Base-by-base conservation (phyloP, 2,329 filamentous ascomycete genomes). In the Epichloe typhina region DNA sequence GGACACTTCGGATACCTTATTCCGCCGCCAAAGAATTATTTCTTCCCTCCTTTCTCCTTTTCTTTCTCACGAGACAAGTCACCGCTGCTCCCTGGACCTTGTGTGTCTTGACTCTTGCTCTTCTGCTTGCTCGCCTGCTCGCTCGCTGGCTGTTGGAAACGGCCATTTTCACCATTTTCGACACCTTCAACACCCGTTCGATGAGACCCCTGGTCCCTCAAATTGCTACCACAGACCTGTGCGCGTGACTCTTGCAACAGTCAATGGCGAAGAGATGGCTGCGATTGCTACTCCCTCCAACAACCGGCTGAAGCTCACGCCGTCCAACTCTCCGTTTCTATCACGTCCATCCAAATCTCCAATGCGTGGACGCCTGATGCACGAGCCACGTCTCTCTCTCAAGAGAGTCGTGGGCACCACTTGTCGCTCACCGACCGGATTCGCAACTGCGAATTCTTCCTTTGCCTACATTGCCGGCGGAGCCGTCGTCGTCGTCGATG, bases 391-490 rank as follows among this genome's bases (percentile, higher is more conserved):
- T 40, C 74, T 96, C 43, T 84, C 84, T 39, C 73, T 96, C 54
- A 84, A 83, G 65, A 82, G 88, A 55, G 88, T 97, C 52, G 86
- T 97, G 61, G 93, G 93, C 45, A 95, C 90, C 23, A 97, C 91
- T 7, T 91, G 88, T 56, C 80, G 75, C 57, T 86, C 86, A 4
- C 84, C 88, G 40, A 90, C 86, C 63, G 88, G 87, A 55, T 95
- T 98, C 66, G 89, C 94, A 64, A 83, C 80, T 56, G 81, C 91
- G 53, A 73, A 84, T 40, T 79, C 83, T 12, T 83, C 77, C 47
- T 95, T 97, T 67, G 89, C 89, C 50, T 93, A 95, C 65, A 90
- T 89, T 55, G 91, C 93, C 8, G 93, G 93, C 50, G 93, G 89
- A 9, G 88, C 91, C 42, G 91, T 88, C n/a, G 88, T 98, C 0